Percentiles rank a stretch among this genome's conserved stretches.
These are phyloP conservation scores for Vanilla planifolia DNA, from an alignment of 106 monocot genomes.

Conservation along the genomic window DNA sequence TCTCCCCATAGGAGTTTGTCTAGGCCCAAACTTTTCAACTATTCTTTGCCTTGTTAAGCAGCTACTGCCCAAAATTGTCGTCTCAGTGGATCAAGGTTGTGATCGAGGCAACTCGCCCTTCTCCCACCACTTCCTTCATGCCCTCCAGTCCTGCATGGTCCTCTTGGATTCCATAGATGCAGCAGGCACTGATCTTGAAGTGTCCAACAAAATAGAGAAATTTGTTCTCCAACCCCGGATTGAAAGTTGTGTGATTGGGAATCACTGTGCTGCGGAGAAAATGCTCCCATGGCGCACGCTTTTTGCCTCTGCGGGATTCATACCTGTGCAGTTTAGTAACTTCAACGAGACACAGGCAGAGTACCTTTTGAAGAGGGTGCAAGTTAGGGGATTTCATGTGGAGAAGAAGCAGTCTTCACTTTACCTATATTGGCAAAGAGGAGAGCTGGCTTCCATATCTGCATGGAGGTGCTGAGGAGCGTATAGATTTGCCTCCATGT, in stretches of 20 bases:
- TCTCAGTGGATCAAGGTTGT: conserved; percentile 64
- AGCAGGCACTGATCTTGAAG: conserved; percentile 41
- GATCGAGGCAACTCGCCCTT: conserved; percentile 70
- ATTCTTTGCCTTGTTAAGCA: conserved; percentile 75
- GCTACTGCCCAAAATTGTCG: conserved; percentile 65
- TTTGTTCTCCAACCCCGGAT: conserved; percentile 71
- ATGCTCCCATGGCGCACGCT: conserved; percentile 47
- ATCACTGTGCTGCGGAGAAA: conserved; percentile 34
- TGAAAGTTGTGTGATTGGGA: conserved; percentile 36
- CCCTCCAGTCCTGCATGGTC: conserved; percentile 46
- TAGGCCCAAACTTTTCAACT: conserved; percentile 24
- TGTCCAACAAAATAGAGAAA: conserved; percentile 59
- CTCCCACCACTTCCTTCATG: conserved; percentile 50
- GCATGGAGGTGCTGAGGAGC: conserved; percentile 73
- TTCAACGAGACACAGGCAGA: conserved; percentile 88
- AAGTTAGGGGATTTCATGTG: conserved; percentile 73
- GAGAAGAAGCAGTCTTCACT: conserved; percentile 77
- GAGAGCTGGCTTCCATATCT: conserved; percentile 72
- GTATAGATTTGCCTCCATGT: neutral
- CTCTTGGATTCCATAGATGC: conserved; percentile 89
- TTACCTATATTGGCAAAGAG: conserved; percentile 68
- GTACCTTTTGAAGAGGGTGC: conserved; percentile 82
- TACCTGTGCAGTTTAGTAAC: conserved; percentile 72
- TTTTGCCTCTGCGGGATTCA: conserved; percentile 53
- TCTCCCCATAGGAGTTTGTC: conserved; percentile 42